Evolutionary conservation across 164 flowering plant species (phyloP).

Genomic region (Tinospora cordifolia): DNA sequence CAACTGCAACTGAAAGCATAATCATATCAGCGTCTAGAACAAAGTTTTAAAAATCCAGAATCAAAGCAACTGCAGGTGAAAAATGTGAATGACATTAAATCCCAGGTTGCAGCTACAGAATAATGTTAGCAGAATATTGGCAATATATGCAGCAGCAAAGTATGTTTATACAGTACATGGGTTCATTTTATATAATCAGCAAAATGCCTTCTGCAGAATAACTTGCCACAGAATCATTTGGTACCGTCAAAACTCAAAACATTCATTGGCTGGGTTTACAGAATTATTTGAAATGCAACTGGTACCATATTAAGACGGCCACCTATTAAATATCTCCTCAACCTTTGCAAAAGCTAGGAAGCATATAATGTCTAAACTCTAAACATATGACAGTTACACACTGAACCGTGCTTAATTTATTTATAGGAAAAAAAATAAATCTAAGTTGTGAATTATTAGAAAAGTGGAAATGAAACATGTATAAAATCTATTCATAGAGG

Average conservation of each 20-base stretch:
- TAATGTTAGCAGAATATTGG: not conserved
- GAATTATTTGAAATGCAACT: not conserved
- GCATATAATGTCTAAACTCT: not conserved
- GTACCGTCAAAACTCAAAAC: not conserved
- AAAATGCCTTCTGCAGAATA: no score
- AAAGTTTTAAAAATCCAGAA: not conserved
- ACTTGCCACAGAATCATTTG: no score
- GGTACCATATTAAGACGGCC: no score
- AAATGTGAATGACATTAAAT: not conserved
- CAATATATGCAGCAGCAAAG: not conserved
- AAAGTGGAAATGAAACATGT: no score
- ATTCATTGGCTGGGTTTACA: no score
- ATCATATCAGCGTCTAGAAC: not conserved
- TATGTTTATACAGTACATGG: not conserved
- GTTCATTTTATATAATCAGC: no score
- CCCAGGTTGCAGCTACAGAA: not conserved
- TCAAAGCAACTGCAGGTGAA: constrained; percentile 2
- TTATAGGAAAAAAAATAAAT: not conserved
- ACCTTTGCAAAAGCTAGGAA: not conserved
- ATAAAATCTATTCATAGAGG: no score
- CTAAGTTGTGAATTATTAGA: not conserved
- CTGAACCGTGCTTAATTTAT: not conserved
- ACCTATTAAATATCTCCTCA: not conserved
- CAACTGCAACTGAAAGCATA: not conserved
- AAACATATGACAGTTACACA: not conserved